These are phyloP conservation scores for Talaromyces pinophilus DNA, from an alignment of 2,329 filamentous ascomycete species.

Conservation along the genomic window DNA sequence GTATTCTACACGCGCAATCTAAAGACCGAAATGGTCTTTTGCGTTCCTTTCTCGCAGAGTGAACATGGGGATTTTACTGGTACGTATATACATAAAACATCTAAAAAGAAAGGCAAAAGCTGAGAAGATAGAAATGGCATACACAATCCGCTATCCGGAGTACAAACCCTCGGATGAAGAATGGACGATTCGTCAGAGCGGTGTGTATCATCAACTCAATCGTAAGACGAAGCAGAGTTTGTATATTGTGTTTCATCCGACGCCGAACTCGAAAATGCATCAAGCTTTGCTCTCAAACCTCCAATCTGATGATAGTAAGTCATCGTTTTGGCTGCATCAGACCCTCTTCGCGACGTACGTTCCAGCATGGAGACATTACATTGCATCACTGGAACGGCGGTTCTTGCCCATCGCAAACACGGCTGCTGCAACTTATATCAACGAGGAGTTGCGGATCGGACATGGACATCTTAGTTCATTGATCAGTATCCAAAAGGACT, in stretches of 20 bases:
- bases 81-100: constrained; percentile 19
- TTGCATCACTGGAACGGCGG: constrained; percentile 29
- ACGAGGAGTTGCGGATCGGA: constrained; percentile 18
- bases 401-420: constrained; percentile 29
- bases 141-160: constrained; percentile 35
- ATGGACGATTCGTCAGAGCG: constrained; percentile 37
- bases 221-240: constrained; percentile 26
- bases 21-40: constrained; percentile 32
- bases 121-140: constrained; percentile 28
- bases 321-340: constrained; percentile 32
- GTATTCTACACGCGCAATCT: constrained; percentile 32
- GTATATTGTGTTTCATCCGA: constrained; percentile 34
- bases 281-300: neutral
- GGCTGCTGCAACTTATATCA: constrained; percentile 25
- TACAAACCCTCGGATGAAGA: constrained; percentile 27
- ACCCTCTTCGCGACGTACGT: constrained; percentile 34
- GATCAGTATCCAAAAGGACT: constrained; percentile 18
- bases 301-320: neutral
- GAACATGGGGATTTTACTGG: constrained; percentile 25
- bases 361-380: constrained; percentile 34
- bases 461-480: constrained; percentile 15
- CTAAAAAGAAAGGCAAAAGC: neutral
- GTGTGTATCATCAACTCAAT: constrained; percentile 36
- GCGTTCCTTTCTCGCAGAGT: constrained; percentile 25
- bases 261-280: constrained; percentile 26